These are phyloP conservation scores for Mitosporidium daphniae DNA, from an alignment of 371 early-diverging fungal genomes.

Conservation along the genomic window DNA sequence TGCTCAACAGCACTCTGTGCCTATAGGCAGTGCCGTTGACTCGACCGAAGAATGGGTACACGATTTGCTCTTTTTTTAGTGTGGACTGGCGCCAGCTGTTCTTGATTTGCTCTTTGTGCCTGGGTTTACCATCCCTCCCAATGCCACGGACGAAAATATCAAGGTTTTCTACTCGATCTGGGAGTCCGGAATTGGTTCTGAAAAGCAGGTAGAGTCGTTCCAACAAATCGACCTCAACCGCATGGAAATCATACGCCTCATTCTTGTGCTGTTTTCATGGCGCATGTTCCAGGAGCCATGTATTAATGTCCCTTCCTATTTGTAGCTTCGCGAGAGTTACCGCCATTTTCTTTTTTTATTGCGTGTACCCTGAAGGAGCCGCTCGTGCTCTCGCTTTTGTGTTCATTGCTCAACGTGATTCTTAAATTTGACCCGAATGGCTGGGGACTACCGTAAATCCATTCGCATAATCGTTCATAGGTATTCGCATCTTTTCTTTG, in stretches of 20 bases:
- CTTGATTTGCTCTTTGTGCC: constrained; percentile 23
- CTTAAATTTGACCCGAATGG: constrained; percentile 34
- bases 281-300: constrained; percentile 27
- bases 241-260: constrained; percentile 26
- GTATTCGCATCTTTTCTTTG: constrained; percentile 12
- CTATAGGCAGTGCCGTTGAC: no score
- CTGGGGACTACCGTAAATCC: no score
- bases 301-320: constrained; percentile 12
- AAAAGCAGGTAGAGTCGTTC: constrained; percentile 20
- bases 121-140: constrained; percentile 15
- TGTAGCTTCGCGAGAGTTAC: no score
- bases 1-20: no score
- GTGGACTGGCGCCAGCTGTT: constrained; percentile 10
- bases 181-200: constrained; percentile 23
- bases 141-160: constrained; percentile 13
- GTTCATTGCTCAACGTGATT: constrained; percentile 35
- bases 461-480: no score
- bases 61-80: no score
- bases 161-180: background rate
- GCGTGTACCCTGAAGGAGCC: constrained; percentile 25
- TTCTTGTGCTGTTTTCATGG: constrained; percentile 25
- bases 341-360: no score
- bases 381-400: constrained; percentile 24
- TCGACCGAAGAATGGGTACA: no score
- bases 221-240: constrained; percentile 22